Evolutionary conservation across 2,329 filamentous ascomycete genomes (phyloP), one percentile per base, ranked within the genome.

Genomic region (Calonectria pseudoturangicola): DNA sequence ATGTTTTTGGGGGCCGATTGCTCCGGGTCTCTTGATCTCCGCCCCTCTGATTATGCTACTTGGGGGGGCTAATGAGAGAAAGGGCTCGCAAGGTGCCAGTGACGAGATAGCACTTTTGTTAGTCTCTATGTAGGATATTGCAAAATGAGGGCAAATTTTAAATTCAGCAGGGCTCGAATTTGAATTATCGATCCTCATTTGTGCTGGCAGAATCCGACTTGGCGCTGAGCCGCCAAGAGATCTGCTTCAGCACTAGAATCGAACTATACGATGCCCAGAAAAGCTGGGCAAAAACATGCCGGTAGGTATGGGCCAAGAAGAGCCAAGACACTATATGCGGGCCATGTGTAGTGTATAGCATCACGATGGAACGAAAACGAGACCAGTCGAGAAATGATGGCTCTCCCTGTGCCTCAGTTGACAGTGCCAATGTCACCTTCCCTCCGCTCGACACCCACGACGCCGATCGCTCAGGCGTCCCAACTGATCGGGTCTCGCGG

Each of bases 381-480:
- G 54, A 36, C 54, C 39, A 25, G n/a, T 13, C 30, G 41, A 39
- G 54, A 60, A 60, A 60, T 60, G 54, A 60, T 27, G 18, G 25
- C 15, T 60, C 54, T 58, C 33, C n/a, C 54, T n/a, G 54, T 60
- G 54, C 54, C 54, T 60, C 54, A 41, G 54, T 60, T 60, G 54
- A 25, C 54, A 60, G 41, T 60, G 54, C 41, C 54, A 60, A 60
- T 60, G 54, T 60, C 54, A 60, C 54, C 54, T 60, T 60, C 54
- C 54, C 54, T 60, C 25, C n/a, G 39, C 33, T 60, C 54, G 41
- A 60, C 51, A 58, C 25, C 54, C 54, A 60, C 54, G 54, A 60
- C 33, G 54, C 54, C 54, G 54, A 60, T 60, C 54, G 54, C 36
- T 27, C 54, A 60, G 54, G 54, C 21, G 54, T 41, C 54, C 54